Evolutionary conservation across 73 alveolate genomes (phyloP).

Genomic region (Tetrahymena thermophila): DNA sequence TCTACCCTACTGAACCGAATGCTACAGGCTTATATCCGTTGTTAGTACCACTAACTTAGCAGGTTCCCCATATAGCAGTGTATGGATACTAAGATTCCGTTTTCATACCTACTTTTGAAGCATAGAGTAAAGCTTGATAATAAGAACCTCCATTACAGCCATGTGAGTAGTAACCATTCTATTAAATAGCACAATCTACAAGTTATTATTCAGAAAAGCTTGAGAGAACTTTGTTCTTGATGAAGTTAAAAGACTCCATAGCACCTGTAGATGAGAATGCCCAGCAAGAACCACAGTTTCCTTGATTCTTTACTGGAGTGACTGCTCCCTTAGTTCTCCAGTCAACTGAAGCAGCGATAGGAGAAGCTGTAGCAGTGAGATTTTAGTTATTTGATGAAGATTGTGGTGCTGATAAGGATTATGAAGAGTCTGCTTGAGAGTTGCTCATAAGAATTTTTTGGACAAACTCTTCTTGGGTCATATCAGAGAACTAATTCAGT

Average conservation of each 20-base stretch:
- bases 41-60: slow-evolving; percentile 2
- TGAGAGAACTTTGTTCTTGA: not conserved
- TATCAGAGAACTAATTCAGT: slow-evolving; percentile 54
- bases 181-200: slow-evolving; percentile 43
- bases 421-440: not conserved
- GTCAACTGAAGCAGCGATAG: not conserved
- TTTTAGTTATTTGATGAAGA: not conserved
- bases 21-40: not conserved
- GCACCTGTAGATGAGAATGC: slow-evolving; percentile 71
- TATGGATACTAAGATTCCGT: slow-evolving; percentile 45
- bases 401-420: not conserved
- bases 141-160: slow-evolving; percentile 58
- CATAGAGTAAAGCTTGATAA: slow-evolving; percentile 27
- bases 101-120: not conserved
- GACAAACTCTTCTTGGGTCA: slow-evolving; percentile 51
- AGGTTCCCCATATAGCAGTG: slow-evolving; percentile 6
- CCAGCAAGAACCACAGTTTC: slow-evolving; percentile 82
- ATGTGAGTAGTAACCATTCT: not conserved
- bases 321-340: slow-evolving; percentile 18
- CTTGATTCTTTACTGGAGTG: slow-evolving; percentile 64
- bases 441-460: not conserved
- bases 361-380: not conserved
- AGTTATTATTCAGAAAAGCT: slow-evolving; percentile 44
- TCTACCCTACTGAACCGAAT: not conserved
- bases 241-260: slow-evolving; percentile 32